A percentile compares a stretch with the other conserved stretches of the same genome.
phyloP scores from a whole-genome alignment of 352 stramenopile species.

The Globisporangium apiculatum region DNA sequence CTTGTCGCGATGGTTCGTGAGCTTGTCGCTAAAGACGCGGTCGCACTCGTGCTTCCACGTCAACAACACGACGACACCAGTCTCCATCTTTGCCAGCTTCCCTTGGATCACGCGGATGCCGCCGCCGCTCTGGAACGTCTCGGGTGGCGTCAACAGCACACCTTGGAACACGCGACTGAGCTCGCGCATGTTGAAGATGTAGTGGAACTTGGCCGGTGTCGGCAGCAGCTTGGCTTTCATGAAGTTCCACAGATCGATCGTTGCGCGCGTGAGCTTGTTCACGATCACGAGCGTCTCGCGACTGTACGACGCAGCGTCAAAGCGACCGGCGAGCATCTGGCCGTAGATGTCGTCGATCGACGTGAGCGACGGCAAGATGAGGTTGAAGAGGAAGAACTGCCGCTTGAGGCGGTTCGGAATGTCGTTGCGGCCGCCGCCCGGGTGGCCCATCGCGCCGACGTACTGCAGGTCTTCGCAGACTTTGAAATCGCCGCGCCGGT shows the following conservation, averaged over 20 bases:
- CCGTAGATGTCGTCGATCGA: slow-evolving; percentile 99
- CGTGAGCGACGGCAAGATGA: slow-evolving; percentile 95
- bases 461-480: slow-evolving; percentile 97
- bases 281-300: slow-evolving; percentile 85
- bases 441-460: slow-evolving; percentile 96
- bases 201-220: slow-evolving; percentile 98
- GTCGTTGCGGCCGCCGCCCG: slow-evolving; percentile 96
- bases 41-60: slow-evolving; percentile 98
- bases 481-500: slow-evolving; percentile 98
- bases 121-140: slow-evolving; percentile 92
- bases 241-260: slow-evolving; percentile 95
- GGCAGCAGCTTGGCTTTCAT: slow-evolving; percentile 97
- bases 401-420: slow-evolving; percentile 98
- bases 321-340: slow-evolving; percentile 95
- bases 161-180: slow-evolving; percentile 97
- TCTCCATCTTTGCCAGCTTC: slow-evolving; percentile 86
- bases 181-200: slow-evolving; percentile 99
- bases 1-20: slow-evolving; percentile 97
- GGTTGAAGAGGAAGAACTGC: slow-evolving; percentile 99
- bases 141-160: slow-evolving; percentile 93
- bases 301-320: slow-evolving; percentile 84
- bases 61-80: slow-evolving; percentile 88
- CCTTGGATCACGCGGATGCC: slow-evolving; percentile 76
- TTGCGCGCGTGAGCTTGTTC: slow-evolving; percentile 92
- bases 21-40: slow-evolving; percentile 97